Base-by-base conservation (phyloP, 2,329 filamentous ascomycete genomes). In the Colletotrichum horii region DNA sequence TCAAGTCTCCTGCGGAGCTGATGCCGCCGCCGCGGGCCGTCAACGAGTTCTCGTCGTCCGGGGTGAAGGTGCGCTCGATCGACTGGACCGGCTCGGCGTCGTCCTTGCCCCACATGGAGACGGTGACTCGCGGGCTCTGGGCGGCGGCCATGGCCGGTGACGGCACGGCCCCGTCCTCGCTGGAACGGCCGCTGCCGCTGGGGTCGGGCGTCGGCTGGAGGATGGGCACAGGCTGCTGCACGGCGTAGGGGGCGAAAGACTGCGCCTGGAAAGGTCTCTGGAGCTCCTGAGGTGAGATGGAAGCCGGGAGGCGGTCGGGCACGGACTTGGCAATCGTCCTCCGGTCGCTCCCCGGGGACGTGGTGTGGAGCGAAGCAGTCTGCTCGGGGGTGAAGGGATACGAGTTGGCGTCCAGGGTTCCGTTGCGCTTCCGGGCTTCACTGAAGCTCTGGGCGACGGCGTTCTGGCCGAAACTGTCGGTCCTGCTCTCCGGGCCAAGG, bases 91-190 rank as follows among this genome's bases (percentile, higher is more conserved):
- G 82, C 26, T 79, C 75, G 60, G 71, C 81, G 43, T 80, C 80
- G 56, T 82, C 88, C 76, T 84, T 86, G 61, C 87, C 89, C 88
- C 89, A 92, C 77, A 90, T 83, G 2, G 90, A 92, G 64, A 92
- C 88, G 8, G 87, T 91, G 24, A 92, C 88, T 32, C 87, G 86
- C 8, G 90, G 90, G 79, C 90, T 91, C 75, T 86, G 87, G 24
- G 83, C 81, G 36, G 84, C 81, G 87, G 89, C 89, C 69, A 83
- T 79, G 66, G 84, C 79, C 11, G 84, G 79, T 60, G 82, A 81
- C 4, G 85, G 83, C 6, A 82, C 85, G 43, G 86, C 79, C 56
- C 85, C 85, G 79, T 89, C 89, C 79, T 90, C 89, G 75, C 88
- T 89, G 6, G 90, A 89, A 69, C 83, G 85, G 64, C 86, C 86